A percentile compares a stretch with the other conserved stretches of the same genome.
Conservation (phyloP, 1,139 yeast species). For the Hyphopichia fennica region DNA sequence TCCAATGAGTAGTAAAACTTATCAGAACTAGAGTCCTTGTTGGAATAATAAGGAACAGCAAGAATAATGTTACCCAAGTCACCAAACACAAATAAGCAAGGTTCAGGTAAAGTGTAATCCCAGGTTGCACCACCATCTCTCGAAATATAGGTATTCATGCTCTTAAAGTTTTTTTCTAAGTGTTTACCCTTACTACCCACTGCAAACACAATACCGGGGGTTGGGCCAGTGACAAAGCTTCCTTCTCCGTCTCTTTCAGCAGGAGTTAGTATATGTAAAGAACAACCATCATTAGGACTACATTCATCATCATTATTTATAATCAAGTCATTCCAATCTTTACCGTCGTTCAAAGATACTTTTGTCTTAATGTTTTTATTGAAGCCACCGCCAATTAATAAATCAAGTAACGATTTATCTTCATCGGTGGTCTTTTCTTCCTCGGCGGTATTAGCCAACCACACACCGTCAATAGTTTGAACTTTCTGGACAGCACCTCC, state of each 20-base stretch:
- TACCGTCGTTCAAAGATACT: conserved; percentile 66
- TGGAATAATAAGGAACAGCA: conserved; percentile 50
- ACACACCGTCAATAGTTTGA: conserved; percentile 67
- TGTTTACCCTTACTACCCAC: conserved; percentile 53
- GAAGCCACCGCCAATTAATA: conserved; percentile 25
- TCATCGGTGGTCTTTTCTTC: conserved; percentile 20
- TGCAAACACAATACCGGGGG: conserved; percentile 72
- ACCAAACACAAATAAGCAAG: conserved; percentile 65
- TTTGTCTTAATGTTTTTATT: conserved; percentile 18
- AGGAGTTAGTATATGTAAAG: conserved; percentile 55
- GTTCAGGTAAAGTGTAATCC: conserved; percentile 55
- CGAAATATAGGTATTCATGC: conserved; percentile 59
- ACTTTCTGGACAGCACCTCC: conserved; percentile 50
- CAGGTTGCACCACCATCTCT: conserved; percentile 80
- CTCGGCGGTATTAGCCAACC: conserved; percentile 53
- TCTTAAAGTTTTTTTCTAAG: conserved; percentile 18
- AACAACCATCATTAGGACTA: conserved; percentile 47
- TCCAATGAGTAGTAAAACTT: conserved; percentile 64
- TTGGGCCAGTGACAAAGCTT: conserved; percentile 57
- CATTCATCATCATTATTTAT: conserved; percentile 49
- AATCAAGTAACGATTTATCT: conserved; percentile 25
- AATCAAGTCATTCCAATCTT: conserved; percentile 56
- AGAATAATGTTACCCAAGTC: conserved; percentile 78
- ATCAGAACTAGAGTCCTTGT: conserved; percentile 17
- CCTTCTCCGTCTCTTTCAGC: conserved; percentile 57